Conservation (phyloP, 768 basidiomycete species). For the Punctularia strigosozonata region DNA sequence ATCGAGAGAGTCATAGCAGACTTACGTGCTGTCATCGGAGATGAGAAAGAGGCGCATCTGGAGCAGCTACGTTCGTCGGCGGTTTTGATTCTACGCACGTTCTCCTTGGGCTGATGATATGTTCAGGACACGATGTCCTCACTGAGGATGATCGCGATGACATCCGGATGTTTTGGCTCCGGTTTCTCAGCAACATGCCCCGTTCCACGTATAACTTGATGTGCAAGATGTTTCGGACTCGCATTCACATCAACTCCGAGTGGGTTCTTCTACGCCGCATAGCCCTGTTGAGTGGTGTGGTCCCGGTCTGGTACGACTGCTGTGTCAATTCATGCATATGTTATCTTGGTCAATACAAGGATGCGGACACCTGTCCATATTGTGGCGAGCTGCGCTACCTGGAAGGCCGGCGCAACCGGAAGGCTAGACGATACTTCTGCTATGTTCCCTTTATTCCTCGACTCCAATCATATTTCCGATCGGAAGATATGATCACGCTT, state of each 20-base stretch:
- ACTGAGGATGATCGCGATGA: constrained; percentile 15
- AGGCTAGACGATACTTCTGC: constrained; percentile 11
- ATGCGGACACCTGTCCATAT: constrained; percentile 7
- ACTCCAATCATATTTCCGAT: constrained; percentile 13
- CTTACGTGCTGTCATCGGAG: not conserved
- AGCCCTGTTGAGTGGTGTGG: constrained; percentile 15
- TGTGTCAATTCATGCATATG: constrained; percentile 23
- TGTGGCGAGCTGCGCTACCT: constrained; percentile 12
- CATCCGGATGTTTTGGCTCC: constrained; percentile 17
- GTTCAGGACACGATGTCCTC: constrained; percentile 11
- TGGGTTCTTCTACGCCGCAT: constrained; percentile 15
- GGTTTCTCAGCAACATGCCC: constrained; percentile 16
- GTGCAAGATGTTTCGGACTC: constrained; percentile 14
- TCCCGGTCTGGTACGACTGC: constrained; percentile 17
- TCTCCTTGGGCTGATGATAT: not conserved
- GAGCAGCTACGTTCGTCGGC: not conserved
- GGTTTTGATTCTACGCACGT: not conserved
- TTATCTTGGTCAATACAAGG: constrained; percentile 14
- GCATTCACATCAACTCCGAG: constrained; percentile 15
- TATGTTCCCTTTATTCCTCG: constrained; percentile 21
- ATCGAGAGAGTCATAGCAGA: not conserved
- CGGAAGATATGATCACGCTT: not conserved
- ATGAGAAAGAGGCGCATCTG: not conserved
- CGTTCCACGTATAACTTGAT: constrained; percentile 14
- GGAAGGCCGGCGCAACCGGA: not conserved